Base-by-base conservation (phyloP, 306 rosid species). In the Sechiopsis laciniata region DNA sequence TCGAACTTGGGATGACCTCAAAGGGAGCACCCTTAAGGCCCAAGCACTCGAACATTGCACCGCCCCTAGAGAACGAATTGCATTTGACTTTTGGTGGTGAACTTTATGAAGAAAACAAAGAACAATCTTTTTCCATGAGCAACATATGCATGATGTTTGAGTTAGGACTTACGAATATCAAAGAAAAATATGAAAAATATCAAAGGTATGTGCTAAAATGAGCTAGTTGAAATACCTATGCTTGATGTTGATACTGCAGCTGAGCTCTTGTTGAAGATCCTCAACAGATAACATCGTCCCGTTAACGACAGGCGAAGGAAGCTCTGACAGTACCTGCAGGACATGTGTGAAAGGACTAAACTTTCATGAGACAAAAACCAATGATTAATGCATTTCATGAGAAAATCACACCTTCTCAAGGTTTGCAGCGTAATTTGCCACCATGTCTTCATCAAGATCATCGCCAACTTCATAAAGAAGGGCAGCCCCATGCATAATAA, bases 401-500 rank as follows among this genome's bases (percentile, higher is more conserved):
- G 54, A 64, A 50, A 75, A 78, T 8, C 17, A 50, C 72, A 95
- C 99, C 99, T 89, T 95, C 72, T 91, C 97, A 73, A 87, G 92
- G 85, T 91, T 91, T 48, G 97, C 90, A 45, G 83, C 81, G 77
- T 91, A 95, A 71, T 86, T 89, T 72, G 88, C 82, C 8, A 78
- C 83, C 97, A 91, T 86, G 80, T 73, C 86, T 0, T 84, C 85
- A 72, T 95, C 99, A 80, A 91, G 87, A 82, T 88, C 97, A 71
- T 95, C 99, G 56, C 99, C 99, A 63, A 87, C 88, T 85, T 95
- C 99, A 76, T 91, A 95, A 67, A 95, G 95, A 75, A 95, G 85
- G 69, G 84, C 78, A 20, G 95, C 16, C 40, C 91, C 87, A 50
- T 86, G 87, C 97, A 95, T 90, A 75, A 95, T 82, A 76, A 87